phyloP scores from a whole-genome alignment of 805 yeast species.

The Cyberlindnera saturnus region DNA sequence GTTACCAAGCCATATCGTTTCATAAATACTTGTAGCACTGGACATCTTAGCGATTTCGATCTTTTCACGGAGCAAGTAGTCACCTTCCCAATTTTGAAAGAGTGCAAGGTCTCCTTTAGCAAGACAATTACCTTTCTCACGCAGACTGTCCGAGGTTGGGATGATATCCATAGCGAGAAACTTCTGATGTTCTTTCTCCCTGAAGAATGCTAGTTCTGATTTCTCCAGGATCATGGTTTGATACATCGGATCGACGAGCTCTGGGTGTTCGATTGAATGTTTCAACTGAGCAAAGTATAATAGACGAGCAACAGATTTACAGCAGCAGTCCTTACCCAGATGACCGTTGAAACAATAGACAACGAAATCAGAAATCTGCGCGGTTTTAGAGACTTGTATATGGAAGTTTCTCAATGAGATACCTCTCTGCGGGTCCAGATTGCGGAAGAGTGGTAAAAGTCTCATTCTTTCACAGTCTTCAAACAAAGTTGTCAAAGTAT shows the following conservation, averaged over 20 bases:
- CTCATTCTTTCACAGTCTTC: conserved; percentile 25
- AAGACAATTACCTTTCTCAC: conserved; percentile 19
- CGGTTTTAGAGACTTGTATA: conserved; percentile 76
- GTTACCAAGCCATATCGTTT: conserved; percentile 77
- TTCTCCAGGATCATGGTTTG: conserved; percentile 19
- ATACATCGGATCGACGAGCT: conserved; percentile 18
- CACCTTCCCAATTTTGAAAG: conserved; percentile 59
- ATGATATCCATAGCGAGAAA: conserved; percentile 24
- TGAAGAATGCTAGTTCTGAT: conserved; percentile 11
- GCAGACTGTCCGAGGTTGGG: conserved; percentile 9
- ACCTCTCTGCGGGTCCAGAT: conserved; percentile 65
- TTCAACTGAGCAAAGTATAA: conserved; percentile 38
- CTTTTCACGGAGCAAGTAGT: conserved; percentile 66
- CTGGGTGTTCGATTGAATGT: conserved; percentile 23
- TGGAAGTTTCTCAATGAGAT: conserved; percentile 79
- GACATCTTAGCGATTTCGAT: conserved; percentile 84
- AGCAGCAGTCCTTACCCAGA: conserved; percentile 28
- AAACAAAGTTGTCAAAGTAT: conserved; percentile 13
- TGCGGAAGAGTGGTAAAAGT: conserved; percentile 46
- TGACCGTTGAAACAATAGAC: conserved; percentile 60
- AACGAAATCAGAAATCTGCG: conserved; percentile 66
- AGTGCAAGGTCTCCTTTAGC: conserved; percentile 34
- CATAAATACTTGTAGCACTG: conserved; percentile 54
- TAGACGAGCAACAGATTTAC: conserved; percentile 34
- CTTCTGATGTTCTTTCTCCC: conserved; percentile 3